These are phyloP conservation scores for Venturia carpophila DNA, from an alignment of 2,329 filamentous ascomycete species.

Conservation along the genomic window DNA sequence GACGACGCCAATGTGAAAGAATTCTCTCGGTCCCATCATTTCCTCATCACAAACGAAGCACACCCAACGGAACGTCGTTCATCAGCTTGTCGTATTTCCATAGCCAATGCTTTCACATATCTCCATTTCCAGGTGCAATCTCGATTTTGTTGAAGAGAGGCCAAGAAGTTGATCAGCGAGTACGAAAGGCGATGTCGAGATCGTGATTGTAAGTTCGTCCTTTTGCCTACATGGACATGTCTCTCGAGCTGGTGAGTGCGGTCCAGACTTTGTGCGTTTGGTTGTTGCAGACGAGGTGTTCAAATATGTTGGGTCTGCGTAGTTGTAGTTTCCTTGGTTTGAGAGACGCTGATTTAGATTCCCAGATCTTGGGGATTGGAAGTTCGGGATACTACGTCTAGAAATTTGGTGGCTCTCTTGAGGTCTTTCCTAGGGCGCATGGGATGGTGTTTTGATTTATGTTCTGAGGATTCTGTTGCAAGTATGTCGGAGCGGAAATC, in stretches of 20 bases:
- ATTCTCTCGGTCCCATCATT: too few relatives aligned
- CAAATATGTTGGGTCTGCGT: neutral
- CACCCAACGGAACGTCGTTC: neutral
- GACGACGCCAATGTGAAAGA: too few relatives aligned
- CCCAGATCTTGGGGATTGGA: neutral
- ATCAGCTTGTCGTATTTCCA: neutral
- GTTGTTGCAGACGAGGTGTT: neutral
- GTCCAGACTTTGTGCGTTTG: neutral
- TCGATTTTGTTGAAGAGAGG: neutral
- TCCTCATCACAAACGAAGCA: too few relatives aligned
- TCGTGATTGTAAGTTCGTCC: neutral
- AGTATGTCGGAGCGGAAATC: neutral
- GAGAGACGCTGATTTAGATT: neutral
- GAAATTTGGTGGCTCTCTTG: neutral
- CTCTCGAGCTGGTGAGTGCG: neutral
- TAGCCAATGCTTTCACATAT: neutral
- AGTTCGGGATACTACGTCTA: neutral
- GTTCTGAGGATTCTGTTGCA: neutral
- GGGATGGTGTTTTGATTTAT: neutral
- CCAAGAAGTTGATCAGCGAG: neutral
- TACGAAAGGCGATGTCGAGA: neutral
- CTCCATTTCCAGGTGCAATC: neutral
- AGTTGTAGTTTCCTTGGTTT: neutral
- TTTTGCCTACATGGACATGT: neutral
- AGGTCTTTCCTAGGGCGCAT: neutral